These are phyloP conservation scores for Canariomyces notabilis DNA, from an alignment of 2,329 filamentous ascomycete genomes.

Conservation along the genomic window DNA sequence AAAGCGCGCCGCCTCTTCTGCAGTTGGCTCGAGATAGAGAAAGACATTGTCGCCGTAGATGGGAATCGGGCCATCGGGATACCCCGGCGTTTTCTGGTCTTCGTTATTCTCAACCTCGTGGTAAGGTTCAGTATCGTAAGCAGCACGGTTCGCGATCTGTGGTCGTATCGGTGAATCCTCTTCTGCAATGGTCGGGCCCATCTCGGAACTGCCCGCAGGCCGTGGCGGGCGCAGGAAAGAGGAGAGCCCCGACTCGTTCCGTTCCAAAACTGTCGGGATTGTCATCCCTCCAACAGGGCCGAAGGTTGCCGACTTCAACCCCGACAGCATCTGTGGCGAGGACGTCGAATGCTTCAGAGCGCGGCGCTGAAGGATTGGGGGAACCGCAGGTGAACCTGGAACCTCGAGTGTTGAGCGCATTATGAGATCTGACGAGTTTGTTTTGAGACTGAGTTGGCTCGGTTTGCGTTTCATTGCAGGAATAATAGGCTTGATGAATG, in stretches of 20 bases:
- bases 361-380: slow-evolving; percentile 56
- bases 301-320: slow-evolving; percentile 54
- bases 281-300: slow-evolving; percentile 60
- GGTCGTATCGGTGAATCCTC: slow-evolving; percentile 55
- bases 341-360: slow-evolving; percentile 64
- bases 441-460: slow-evolving; percentile 73
- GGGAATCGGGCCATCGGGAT: slow-evolving; percentile 74
- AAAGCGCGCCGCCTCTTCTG: slow-evolving; percentile 69
- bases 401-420: slow-evolving; percentile 48
- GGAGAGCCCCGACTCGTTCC: slow-evolving; percentile 57
- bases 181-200: slow-evolving; percentile 45
- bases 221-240: slow-evolving; percentile 48
- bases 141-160: slow-evolving; percentile 56
- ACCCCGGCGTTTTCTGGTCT: slow-evolving; percentile 75
- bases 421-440: slow-evolving; percentile 55
- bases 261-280: slow-evolving; percentile 55
- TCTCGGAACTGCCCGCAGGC: slow-evolving; percentile 33
- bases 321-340: slow-evolving; percentile 61
- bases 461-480: slow-evolving; percentile 68
- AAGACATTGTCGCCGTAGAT: slow-evolving; percentile 76
- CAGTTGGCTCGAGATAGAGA: slow-evolving; percentile 74
- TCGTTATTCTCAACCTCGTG: slow-evolving; percentile 68
- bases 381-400: slow-evolving; percentile 50
- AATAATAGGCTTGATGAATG: slow-evolving; percentile 75
- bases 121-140: slow-evolving; percentile 55